These are phyloP conservation scores for Hypocreales sp. DNA, from an alignment of 2,329 filamentous ascomycete species.

Conservation along the genomic window DNA sequence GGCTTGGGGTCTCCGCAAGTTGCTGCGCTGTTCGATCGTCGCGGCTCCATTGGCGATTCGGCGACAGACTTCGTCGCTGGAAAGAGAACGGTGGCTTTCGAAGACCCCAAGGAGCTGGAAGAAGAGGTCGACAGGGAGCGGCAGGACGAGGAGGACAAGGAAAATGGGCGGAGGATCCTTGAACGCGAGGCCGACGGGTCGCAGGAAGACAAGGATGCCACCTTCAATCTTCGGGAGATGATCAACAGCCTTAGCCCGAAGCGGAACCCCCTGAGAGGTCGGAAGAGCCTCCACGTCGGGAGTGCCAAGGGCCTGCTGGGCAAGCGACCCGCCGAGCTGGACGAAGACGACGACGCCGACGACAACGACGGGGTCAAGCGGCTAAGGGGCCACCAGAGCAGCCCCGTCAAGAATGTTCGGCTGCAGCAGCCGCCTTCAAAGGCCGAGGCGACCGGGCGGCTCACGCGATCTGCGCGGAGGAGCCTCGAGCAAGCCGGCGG, in stretches of 20 bases:
- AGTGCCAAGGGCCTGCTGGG: slow-evolving; percentile 59
- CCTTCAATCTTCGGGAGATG: slow-evolving; percentile 57
- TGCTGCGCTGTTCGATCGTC: slow-evolving; percentile 53
- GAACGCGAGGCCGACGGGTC: slow-evolving; percentile 29
- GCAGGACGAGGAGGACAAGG: slow-evolving; percentile 43
- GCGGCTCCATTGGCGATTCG: slow-evolving; percentile 55
- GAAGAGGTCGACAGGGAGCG: slow-evolving; percentile 45
- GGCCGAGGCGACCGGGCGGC: slow-evolving; percentile 48
- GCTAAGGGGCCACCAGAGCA: slow-evolving; percentile 55
- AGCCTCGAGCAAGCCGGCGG: slow-evolving; percentile 25
- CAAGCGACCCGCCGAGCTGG: slow-evolving; percentile 58
- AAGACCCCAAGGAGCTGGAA: slow-evolving; percentile 47
- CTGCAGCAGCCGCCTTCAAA: slow-evolving; percentile 55
- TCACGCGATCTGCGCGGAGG: slow-evolving; percentile 32
- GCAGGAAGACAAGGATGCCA: slow-evolving; percentile 42
- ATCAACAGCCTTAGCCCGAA: slow-evolving; percentile 66
- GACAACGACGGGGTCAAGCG: slow-evolving; percentile 50
- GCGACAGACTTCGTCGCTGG: slow-evolving; percentile 47
- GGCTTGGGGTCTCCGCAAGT: slow-evolving; percentile 65
- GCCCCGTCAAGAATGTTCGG: slow-evolving; percentile 61
- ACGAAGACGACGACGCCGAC: slow-evolving; percentile 45
- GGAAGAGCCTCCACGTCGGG: slow-evolving; percentile 64
- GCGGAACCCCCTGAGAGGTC: slow-evolving; percentile 48
- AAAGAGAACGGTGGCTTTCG: slow-evolving; percentile 39
- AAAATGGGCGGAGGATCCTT: slow-evolving; percentile 40